Evolutionary conservation across 805 yeast species (phyloP).

Genomic region (Candida endomychidarum): DNA sequence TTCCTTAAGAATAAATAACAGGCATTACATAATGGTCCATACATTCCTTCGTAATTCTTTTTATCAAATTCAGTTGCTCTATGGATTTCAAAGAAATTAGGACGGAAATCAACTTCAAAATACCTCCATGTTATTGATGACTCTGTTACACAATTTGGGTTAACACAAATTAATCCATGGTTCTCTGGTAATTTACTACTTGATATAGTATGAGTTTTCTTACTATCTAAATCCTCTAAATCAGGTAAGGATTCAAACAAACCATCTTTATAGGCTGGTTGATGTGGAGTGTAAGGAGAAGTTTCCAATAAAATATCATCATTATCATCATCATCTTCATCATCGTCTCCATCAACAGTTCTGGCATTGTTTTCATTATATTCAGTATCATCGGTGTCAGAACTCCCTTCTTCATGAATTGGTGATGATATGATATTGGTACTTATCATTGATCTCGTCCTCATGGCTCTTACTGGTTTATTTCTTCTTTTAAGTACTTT

Average conservation of each 20-base stretch:
- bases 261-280: conserved; percentile 34
- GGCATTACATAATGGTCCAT: conserved; percentile 48
- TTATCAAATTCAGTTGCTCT: conserved; percentile 39
- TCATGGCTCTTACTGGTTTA: conserved; percentile 39
- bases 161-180: conserved; percentile 42
- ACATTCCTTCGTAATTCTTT: conserved; percentile 45
- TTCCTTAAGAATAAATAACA: conserved; percentile 43
- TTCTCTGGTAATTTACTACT: conserved; percentile 35
- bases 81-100: conserved; percentile 37
- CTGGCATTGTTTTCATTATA: conserved; percentile 25
- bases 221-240: conserved; percentile 44
- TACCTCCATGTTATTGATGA: conserved; percentile 45
- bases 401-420: conserved; percentile 37
- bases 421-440: conserved; percentile 37
- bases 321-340: conserved; percentile 26
- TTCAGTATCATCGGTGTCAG: conserved; percentile 42
- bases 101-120: conserved; percentile 41
- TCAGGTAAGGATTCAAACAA: conserved; percentile 42
- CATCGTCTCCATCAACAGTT: conserved; percentile 30
- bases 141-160: conserved; percentile 39
- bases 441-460: conserved; percentile 45
- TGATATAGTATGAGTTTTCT: conserved; percentile 42
- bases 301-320: conserved; percentile 24
- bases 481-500: conserved; percentile 21
- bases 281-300: conserved; percentile 44